Percentiles rank a stretch among this genome's conserved stretches.
Conservation (phyloP, 2,329 filamentous ascomycete species). For the Penicillium sclerotiorum region DNA sequence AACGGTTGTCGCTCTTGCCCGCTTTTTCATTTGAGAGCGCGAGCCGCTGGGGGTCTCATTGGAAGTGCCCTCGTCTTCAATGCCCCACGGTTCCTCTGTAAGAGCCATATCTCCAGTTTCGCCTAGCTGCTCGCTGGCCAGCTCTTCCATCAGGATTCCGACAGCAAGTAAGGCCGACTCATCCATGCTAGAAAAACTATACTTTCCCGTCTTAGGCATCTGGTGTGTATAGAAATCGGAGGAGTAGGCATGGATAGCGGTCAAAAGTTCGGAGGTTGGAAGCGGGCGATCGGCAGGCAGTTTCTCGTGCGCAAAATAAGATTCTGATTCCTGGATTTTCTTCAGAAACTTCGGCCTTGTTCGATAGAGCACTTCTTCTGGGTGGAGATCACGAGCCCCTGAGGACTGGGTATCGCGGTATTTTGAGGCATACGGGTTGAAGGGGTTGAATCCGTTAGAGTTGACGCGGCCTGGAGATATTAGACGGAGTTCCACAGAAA, state of each 20-base stretch:
- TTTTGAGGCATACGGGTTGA: conserved; percentile 26
- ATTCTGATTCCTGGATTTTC: conserved; percentile 57
- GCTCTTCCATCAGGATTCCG: conserved; percentile 64
- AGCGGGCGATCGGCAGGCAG: conserved; percentile 46
- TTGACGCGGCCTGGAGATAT: conserved; percentile 50
- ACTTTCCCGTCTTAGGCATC: conserved; percentile 34
- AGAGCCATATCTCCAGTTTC: conserved; percentile 62
- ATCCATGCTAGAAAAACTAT: conserved; percentile 58
- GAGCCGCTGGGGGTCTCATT: background rate
- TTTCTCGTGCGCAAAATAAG: conserved; percentile 57
- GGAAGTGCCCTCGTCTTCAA: conserved; percentile 21
- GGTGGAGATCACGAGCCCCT: conserved; percentile 46
- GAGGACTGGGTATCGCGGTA: conserved; percentile 40
- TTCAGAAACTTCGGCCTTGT: conserved; percentile 34
- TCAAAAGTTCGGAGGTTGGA: conserved; percentile 60
- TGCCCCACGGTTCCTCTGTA: conserved; percentile 50
- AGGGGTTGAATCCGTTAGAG: conserved; percentile 36
- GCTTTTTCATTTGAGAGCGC: background rate
- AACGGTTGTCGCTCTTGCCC: background rate
- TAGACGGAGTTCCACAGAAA: conserved; percentile 4
- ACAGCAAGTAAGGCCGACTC: conserved; percentile 64
- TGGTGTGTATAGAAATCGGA: conserved; percentile 59
- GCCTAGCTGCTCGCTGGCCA: conserved; percentile 54
- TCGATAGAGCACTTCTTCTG: conserved; percentile 63
- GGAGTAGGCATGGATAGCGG: conserved; percentile 59